Percentiles rank a stretch among this genome's conserved stretches.
Conservation (phyloP, 1,284 basidiomycete species). For the Agroathelia rolfsii region DNA sequence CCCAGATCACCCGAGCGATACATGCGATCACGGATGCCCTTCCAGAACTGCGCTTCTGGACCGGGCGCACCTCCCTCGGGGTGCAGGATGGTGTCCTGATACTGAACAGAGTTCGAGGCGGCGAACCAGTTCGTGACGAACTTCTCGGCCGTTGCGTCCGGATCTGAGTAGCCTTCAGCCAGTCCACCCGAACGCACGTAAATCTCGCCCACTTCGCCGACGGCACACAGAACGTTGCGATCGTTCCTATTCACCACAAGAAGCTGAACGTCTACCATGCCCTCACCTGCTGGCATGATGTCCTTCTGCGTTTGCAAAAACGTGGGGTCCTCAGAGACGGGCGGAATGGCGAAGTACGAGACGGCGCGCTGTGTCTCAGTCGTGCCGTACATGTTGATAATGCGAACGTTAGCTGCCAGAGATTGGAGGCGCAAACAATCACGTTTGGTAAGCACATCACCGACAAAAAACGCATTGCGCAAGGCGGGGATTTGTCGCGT, state of each 20-base stretch:
- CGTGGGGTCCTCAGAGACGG: conserved; percentile 75
- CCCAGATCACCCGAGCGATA: conserved; percentile 97
- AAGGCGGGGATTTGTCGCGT: conserved; percentile 83
- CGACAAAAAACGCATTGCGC: conserved; percentile 93
- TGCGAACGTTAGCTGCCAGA: conserved; percentile 85
- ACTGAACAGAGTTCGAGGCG: conserved; percentile 31
- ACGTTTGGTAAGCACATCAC: conserved; percentile 97
- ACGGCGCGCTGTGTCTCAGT: conserved; percentile 99
- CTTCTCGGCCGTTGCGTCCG: conserved; percentile 80
- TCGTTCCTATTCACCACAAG: conserved; percentile 95
- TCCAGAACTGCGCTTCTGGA: conserved; percentile 78
- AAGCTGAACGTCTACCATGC: conserved; percentile 97
- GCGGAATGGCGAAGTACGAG: conserved; percentile 92
- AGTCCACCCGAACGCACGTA: conserved; percentile 96
- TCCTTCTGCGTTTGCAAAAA: conserved; percentile 96
- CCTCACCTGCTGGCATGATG: conserved; percentile 95
- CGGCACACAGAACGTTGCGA: conserved; percentile 79
- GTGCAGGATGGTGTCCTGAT: conserved; percentile 65
- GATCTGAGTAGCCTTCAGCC: conserved; percentile 91
- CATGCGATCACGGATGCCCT: conserved; percentile 96
- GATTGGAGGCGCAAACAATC: conserved; percentile 94
- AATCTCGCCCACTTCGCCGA: conserved; percentile 98
- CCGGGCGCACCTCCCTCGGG: conserved; percentile 46
- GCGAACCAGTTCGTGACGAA: conserved; percentile 93
- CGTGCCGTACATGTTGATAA: conserved; percentile 99